Evolutionary conservation across 441 rosid genomes (phyloP), one percentile per base, ranked within the genome.

Genomic region (Cnidoscolus chayamansa): DNA sequence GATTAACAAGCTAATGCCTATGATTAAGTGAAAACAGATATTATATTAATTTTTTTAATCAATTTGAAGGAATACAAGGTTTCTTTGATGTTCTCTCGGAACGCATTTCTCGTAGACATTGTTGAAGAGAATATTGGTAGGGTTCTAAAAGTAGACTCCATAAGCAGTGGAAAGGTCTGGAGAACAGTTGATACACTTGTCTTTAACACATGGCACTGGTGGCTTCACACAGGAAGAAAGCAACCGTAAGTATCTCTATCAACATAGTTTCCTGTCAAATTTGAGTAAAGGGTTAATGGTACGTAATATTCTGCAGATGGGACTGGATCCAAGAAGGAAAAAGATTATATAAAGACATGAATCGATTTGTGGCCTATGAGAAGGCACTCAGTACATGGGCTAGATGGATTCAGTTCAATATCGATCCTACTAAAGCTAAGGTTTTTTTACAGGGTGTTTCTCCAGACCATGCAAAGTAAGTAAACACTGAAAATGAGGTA

Each of bases 151-250:
- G 69, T 72, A 10, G 69, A 72, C 50, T 72, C 68, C 55, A 54
- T 72, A 20, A 63, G 68, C 19, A 54, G 20, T 54, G 69, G 63
- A 53, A 32, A 63, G 9, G 19, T 37, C 4, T 72, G 75, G 69
- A 63, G 31, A 25, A 7, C n/a, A 72, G 69, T 5, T 53, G 75
- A 72, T 49, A 43, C 54, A 8, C 55, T 72, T 68, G 63, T 72
- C 54, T 72, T 72, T 20, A 63, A 72, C 69, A 53, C 75, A 40
- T 72, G 75, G 75, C 75, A 72, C 53, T 72, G 75, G 75, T 72
- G 75, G 75, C 62, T 72, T 72, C 75, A 72, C 49, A 72, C 55
- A 2, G 75, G 69, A 72, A 53, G 69, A 53, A 72, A 72, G 17
- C 75, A 72, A 63, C 69, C 75, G 69, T 72, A 72, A 53, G 48